These are phyloP conservation scores for Crucihimalaya himalaica DNA, from an alignment of 345 rosid genomes.

Conservation along the genomic window DNA sequence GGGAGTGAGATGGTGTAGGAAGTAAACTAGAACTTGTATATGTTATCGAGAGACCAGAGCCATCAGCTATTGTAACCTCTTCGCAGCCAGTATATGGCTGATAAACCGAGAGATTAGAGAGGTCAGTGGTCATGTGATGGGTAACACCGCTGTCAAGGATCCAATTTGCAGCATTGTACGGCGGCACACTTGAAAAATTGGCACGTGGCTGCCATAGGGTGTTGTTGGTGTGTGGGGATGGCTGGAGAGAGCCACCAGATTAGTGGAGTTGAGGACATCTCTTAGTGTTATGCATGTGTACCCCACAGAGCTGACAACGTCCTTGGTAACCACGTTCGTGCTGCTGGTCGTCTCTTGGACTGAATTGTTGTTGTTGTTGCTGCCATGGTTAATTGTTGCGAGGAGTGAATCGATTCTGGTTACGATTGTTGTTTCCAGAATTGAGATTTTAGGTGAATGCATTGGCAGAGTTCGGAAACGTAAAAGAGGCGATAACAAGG, in stretches of 20 bases:
- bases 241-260: no score
- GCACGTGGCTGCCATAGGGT: not conserved
- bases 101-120: not conserved
- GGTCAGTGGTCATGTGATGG: not conserved
- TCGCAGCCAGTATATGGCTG: not conserved
- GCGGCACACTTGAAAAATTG: rapidly evolving
- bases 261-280: no score
- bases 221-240: no score
- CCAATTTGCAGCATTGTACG: not conserved
- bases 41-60: rapidly evolving
- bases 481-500: no score
- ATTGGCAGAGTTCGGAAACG: not conserved
- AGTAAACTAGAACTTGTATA: not conserved
- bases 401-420: no score
- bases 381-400: no score
- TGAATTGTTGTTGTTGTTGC: no score
- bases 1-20: not conserved
- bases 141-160: not conserved
- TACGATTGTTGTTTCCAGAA: not conserved
- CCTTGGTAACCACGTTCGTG: no score
- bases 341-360: no score
- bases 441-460: not conserved
- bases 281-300: no score
- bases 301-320: no score
- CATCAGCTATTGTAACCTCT: not conserved